A percentile compares a stretch with the other conserved stretches of the same genome.
phyloP scores from a whole-genome alignment of 371 early-diverging fungal species.

The Syncephalastrum contaminatum region DNA sequence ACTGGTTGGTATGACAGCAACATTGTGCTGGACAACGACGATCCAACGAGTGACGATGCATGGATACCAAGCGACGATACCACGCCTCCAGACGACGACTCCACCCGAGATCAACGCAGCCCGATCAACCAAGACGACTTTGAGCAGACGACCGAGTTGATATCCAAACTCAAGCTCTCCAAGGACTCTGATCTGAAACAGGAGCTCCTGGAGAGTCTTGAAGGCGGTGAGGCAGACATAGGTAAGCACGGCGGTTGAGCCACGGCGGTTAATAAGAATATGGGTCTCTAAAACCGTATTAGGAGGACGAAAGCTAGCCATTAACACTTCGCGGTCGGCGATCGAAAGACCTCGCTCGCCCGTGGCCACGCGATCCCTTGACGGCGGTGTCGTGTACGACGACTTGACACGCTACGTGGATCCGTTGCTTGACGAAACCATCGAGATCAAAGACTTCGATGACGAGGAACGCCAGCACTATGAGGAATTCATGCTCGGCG shows the following conservation, averaged over 20 bases:
- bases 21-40: conserved; percentile 7
- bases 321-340: too few relatives aligned
- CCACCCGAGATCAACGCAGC: neutral
- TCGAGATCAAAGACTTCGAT: conserved; percentile 40
- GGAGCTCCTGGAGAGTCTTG: conserved; percentile 38
- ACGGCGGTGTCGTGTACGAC: conserved; percentile 41
- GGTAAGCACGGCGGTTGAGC: neutral
- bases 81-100: conserved; percentile 7
- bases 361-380: too few relatives aligned
- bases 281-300: too few relatives aligned
- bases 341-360: too few relatives aligned
- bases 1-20: conserved; percentile 37
- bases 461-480: conserved; percentile 29
- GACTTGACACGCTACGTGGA: conserved; percentile 56
- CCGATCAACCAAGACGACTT: conserved; percentile 6
- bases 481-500: conserved; percentile 54
- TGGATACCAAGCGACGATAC: too few relatives aligned
- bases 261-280: neutral
- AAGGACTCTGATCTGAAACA: conserved; percentile 32
- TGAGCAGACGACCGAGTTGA: conserved; percentile 27
- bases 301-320: too few relatives aligned
- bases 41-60: conserved; percentile 1
- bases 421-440: conserved; percentile 3
- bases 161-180: conserved; percentile 32
- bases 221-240: conserved; percentile 2